Evolutionary conservation across 148 eudicot species (phyloP).

Genomic region (Linanthus parryae): DNA sequence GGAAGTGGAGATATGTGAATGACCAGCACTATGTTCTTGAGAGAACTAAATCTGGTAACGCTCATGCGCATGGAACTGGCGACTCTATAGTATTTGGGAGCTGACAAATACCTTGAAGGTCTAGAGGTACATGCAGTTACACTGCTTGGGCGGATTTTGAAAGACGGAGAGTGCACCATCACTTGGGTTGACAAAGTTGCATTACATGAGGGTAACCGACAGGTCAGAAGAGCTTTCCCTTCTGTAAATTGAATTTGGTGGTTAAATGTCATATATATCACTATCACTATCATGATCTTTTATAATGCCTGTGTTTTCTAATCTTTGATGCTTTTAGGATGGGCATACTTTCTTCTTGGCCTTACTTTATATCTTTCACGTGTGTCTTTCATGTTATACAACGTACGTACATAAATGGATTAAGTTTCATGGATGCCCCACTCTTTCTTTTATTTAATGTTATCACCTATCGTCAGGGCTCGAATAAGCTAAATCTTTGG

Average conservation of each 20-base stretch:
- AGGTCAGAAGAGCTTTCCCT: conserved; percentile 38
- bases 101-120: conserved; percentile 61
- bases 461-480: no score
- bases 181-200: conserved; percentile 82
- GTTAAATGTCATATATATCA: no score
- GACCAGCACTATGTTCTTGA: conserved; percentile 30
- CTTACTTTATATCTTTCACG: no score
- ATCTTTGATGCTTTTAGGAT: no score
- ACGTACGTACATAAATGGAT: no score
- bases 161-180: conserved; percentile 45
- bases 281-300: no score
- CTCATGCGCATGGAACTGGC: conserved; percentile 15
- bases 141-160: conserved; percentile 39
- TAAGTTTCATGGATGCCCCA: no score
- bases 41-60: conserved; percentile 8
- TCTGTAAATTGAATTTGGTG: background rate
- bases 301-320: no score
- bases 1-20: conserved; percentile 47
- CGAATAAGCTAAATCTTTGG: no score
- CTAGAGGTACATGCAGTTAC: conserved; percentile 68
- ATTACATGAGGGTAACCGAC: conserved; percentile 64
- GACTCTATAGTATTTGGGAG: conserved; percentile 24
- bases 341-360: no score
- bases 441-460: no score
- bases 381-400: no score